Percentiles rank a stretch among this genome's conserved stretches.
Evolutionary conservation across 371 early-diverging fungal genomes (phyloP).

Genomic region (Apophysomyces elegans): DNA sequence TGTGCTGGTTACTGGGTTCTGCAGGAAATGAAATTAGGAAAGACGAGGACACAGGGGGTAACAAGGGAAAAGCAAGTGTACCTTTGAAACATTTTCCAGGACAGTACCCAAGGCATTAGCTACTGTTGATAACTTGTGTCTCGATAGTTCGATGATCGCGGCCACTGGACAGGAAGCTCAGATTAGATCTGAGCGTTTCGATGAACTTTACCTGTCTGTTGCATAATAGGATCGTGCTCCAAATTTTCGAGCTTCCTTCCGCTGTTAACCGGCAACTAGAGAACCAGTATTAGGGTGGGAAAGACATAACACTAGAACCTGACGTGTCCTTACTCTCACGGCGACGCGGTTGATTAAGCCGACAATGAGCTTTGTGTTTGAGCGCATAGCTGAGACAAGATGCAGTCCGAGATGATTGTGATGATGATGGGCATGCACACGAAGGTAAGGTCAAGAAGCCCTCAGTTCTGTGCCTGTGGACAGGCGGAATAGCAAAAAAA

Average conservation of each 20-base stretch:
- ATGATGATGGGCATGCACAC: constrained; percentile 5
- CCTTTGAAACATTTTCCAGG: constrained; percentile 66
- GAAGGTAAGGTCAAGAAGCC: not conserved
- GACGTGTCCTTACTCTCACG: constrained; percentile 40
- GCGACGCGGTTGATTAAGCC: constrained; percentile 58
- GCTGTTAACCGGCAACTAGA: constrained; percentile 64
- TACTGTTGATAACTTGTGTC: constrained; percentile 53
- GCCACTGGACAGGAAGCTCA: constrained; percentile 33
- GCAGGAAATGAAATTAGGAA: constrained; percentile 17
- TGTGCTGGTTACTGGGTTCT: constrained; percentile 41
- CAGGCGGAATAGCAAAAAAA: not conserved
- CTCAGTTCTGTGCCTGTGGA: not conserved
- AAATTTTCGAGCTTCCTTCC: constrained; percentile 59
- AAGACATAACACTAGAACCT: not conserved
- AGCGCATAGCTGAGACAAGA: constrained; percentile 30
- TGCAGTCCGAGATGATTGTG: constrained; percentile 4
- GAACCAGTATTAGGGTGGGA: not conserved
- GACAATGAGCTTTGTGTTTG: constrained; percentile 54
- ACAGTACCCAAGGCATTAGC: constrained; percentile 55
- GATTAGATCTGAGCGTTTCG: not conserved
- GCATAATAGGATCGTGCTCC: constrained; percentile 68
- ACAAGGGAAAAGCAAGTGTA: constrained; percentile 20
- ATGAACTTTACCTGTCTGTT: constrained; percentile 54
- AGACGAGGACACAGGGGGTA: constrained; percentile 13
- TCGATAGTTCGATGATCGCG: constrained; percentile 64